Conservation (phyloP, 1,284 basidiomycete genomes). For the Marasmius sp. region DNA sequence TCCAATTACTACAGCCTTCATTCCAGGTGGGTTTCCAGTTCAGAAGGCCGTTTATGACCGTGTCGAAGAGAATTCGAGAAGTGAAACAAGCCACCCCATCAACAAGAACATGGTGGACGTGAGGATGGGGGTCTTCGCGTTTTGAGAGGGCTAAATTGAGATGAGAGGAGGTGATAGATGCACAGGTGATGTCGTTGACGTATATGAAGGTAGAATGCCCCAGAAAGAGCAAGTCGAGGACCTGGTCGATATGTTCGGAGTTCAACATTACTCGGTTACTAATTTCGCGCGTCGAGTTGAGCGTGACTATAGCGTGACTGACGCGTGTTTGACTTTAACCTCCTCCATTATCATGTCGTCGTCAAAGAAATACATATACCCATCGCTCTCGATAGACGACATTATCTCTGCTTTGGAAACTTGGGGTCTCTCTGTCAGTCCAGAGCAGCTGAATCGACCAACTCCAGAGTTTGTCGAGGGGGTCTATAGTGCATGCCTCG, state of each 20-base stretch:
- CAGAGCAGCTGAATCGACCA: conserved; percentile 71
- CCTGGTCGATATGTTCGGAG: not conserved
- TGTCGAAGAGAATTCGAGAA: conserved; percentile 66
- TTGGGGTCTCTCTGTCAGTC: conserved; percentile 65
- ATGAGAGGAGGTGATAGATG: conserved; percentile 42
- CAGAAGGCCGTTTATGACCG: conserved; percentile 60
- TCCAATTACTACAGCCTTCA: conserved; percentile 62
- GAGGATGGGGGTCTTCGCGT: conserved; percentile 10
- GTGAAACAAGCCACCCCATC: conserved; percentile 70
- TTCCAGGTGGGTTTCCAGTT: conserved; percentile 55
- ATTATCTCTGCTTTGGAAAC: conserved; percentile 60
- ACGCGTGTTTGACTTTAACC: not conserved
- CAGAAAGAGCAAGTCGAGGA: conserved; percentile 4
- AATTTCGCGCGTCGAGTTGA: not conserved
- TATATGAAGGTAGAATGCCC: conserved; percentile 70
- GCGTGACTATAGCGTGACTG: not conserved
- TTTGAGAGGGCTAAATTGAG: conserved; percentile 38
- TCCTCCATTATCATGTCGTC: not conserved
- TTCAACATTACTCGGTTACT: not conserved
- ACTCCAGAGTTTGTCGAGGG: conserved; percentile 68
- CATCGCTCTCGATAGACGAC: conserved; percentile 60
- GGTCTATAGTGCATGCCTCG: conserved; percentile 68
- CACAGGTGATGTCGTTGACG: conserved; percentile 61
- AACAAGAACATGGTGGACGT: conserved; percentile 44
- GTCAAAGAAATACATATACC: conserved; percentile 51